phyloP scores from a whole-genome alignment of 2,329 filamentous ascomycete genomes.

The Talaromyces sp. region DNA sequence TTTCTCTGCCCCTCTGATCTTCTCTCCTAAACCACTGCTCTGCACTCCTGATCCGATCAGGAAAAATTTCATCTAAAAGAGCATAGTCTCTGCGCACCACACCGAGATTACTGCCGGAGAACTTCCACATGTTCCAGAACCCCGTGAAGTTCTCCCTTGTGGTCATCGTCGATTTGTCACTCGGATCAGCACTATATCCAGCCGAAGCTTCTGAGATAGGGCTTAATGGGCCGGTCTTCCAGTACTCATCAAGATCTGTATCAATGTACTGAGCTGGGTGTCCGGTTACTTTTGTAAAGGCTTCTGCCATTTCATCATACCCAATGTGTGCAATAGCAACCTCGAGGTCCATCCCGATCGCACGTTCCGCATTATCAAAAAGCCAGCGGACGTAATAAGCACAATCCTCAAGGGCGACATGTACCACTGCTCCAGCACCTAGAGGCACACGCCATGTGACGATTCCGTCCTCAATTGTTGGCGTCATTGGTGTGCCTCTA shows the following conservation, averaged over 20 bases:
- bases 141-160: slow-evolving; percentile 50
- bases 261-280: background rate
- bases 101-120: slow-evolving; percentile 42
- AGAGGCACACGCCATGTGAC: slow-evolving; percentile 45
- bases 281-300: slow-evolving; percentile 31
- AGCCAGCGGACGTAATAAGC: slow-evolving; percentile 49
- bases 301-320: slow-evolving; percentile 40
- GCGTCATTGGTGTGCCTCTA: slow-evolving; percentile 38
- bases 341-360: slow-evolving; percentile 47
- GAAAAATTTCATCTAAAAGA: slow-evolving; percentile 53
- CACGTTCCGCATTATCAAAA: slow-evolving; percentile 46
- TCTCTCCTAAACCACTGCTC: slow-evolving; percentile 47
- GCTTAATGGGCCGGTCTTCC: slow-evolving; percentile 35
- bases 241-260: slow-evolving; percentile 32
- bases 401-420: slow-evolving; percentile 48
- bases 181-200: slow-evolving; percentile 20
- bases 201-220: background rate
- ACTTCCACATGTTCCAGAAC: slow-evolving; percentile 50
- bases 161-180: slow-evolving; percentile 39
- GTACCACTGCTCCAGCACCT: slow-evolving; percentile 34
- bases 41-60: slow-evolving; percentile 46
- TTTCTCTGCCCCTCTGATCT: background rate
- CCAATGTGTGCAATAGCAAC: slow-evolving; percentile 44
- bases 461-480: slow-evolving; percentile 38
- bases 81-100: slow-evolving; percentile 48